Base-by-base conservation (phyloP, 495 filamentous ascomycete species). In the Xylaria grammica region DNA sequence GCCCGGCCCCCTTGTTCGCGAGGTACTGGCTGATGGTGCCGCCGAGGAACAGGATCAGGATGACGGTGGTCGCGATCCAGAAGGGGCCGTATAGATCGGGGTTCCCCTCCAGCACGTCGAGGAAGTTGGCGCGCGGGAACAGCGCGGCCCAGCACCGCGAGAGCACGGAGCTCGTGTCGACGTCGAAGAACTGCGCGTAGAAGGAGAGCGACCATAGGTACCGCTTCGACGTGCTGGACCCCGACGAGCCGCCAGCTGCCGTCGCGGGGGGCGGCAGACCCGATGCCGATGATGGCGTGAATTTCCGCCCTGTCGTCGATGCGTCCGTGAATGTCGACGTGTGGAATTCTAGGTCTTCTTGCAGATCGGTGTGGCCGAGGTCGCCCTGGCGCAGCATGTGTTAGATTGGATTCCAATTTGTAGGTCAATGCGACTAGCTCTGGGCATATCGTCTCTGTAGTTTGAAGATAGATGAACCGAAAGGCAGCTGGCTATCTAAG, bases 331-430 rank as follows among this genome's bases (percentile, higher is more conserved):
- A 84, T 74, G 77, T 85, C 46, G 93, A 97, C 69, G 90, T 88
- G 84, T 99, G 95, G 81, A 99, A 99, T 85, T 98, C 96, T 67
- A 98, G 93, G 81, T 98, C 96, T 74, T 97, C 94, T 83, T 97
- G 91, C 13, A 98, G 88, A 77, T 99, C 95, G 36, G 95, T 98
- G 79, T 97, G 92, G 70, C 95, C 95, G 65, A 99, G 89, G 81
- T 99, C 95, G 76, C 95, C 95, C 92, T 98, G 69, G 2, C 13
- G 4, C 44, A 29, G 19, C 44, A 26, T 46, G 53, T 75, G 67
- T 78, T 38, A 63, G 38, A 32, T 48, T 22, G 4, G 36, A 15
- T 8, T 57, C 11, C 11, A 1, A 3, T 15, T 29, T 13, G 22
- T 20, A 9, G 40, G 53, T 27, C 13, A 11, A 9, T 2, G 30